Percentiles rank a stretch among this genome's conserved stretches.
These are phyloP conservation scores for Teratosphaeria viscida DNA, from an alignment of 2,329 filamentous ascomycete genomes.

Conservation along the genomic window DNA sequence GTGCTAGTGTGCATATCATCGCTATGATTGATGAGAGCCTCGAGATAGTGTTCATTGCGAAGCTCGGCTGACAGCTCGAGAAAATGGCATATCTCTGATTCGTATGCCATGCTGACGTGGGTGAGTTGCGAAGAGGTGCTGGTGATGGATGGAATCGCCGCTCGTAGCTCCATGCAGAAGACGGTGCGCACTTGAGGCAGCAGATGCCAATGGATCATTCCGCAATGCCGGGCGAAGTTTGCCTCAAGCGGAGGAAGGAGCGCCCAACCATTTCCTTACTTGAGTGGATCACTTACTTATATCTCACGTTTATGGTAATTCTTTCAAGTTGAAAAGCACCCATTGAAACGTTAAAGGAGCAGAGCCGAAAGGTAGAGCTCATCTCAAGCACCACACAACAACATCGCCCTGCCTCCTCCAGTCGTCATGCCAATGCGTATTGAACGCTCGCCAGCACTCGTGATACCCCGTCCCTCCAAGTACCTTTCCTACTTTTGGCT, in stretches of 20 bases:
- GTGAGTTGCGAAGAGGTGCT: not conserved
- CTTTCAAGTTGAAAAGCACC: too few relatives aligned
- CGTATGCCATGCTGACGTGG: not conserved
- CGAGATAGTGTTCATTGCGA: too few relatives aligned
- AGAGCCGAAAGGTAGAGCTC: not conserved
- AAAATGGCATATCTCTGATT: not conserved
- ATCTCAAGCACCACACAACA: constrained; percentile 43
- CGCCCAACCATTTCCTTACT: not conserved
- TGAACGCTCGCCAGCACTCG: constrained; percentile 51
- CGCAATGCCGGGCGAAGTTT: not conserved
- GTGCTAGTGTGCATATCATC: too few relatives aligned
- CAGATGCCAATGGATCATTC: not conserved
- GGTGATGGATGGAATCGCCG: not conserved
- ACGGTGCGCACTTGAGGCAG: not conserved
- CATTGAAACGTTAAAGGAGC: too few relatives aligned
- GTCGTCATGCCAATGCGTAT: constrained; percentile 54
- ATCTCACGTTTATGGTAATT: not conserved
- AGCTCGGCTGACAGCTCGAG: too few relatives aligned
- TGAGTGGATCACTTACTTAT: not conserved
- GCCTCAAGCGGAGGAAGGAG: not conserved
- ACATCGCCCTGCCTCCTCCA: constrained; percentile 51
- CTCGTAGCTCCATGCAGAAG: too few relatives aligned
- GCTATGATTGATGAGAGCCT: too few relatives aligned
- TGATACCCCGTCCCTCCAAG: constrained; percentile 41
- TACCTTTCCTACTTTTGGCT: constrained; percentile 35